phyloP scores from a whole-genome alignment of 805 yeast genomes.

The Ogataea glucozyma region DNA sequence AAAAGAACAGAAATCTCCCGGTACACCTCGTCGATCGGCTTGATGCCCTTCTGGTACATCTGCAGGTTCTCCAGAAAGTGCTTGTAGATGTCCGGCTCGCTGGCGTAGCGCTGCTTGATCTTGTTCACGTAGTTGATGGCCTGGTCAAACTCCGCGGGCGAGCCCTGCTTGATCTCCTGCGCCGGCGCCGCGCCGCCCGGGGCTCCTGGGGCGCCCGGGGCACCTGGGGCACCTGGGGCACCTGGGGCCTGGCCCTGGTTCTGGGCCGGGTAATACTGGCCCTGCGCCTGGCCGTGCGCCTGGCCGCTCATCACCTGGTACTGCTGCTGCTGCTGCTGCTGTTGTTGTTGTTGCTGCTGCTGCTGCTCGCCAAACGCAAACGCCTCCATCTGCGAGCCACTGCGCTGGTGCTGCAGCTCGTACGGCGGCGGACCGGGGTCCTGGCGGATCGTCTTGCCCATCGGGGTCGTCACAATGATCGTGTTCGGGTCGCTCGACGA shows the following conservation, averaged over 20 bases:
- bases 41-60: constrained; percentile 94
- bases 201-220: constrained; percentile 24
- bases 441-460: constrained; percentile 81
- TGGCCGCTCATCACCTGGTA: constrained; percentile 23
- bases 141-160: constrained; percentile 93
- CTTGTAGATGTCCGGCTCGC: constrained; percentile 94
- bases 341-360: constrained; percentile 18
- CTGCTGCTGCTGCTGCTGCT: constrained; percentile 21
- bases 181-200: constrained; percentile 19
- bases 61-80: constrained; percentile 92
- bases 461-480: constrained; percentile 91
- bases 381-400: constrained; percentile 22
- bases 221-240: constrained; percentile 22
- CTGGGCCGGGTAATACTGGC: constrained; percentile 20
- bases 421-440: constrained; percentile 43
- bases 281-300: constrained; percentile 17
- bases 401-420: constrained; percentile 29
- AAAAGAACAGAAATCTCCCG: constrained; percentile 88
- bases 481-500: constrained; percentile 91
- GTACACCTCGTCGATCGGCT: constrained; percentile 93
- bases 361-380: constrained; percentile 14
- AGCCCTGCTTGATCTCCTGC: constrained; percentile 39
- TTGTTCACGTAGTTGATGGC: constrained; percentile 96
- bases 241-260: constrained; percentile 18
- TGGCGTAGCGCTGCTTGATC: constrained; percentile 89